Base-by-base conservation (phyloP, 345 rosid genomes). In the Nephelium lappaceum region DNA sequence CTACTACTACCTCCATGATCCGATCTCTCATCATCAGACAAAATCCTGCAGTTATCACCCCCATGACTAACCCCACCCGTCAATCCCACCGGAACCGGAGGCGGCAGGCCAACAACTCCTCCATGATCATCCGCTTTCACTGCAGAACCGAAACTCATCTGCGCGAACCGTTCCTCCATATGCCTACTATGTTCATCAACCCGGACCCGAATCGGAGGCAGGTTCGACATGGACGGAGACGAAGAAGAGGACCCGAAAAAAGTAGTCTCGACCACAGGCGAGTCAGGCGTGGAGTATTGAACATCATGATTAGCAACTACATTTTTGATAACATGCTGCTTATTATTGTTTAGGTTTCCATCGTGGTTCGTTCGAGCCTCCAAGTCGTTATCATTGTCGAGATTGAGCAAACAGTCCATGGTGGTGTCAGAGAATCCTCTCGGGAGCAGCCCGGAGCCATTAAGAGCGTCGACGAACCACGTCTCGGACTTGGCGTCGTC, bases 391-490 rank as follows among this genome's bases (percentile, higher is more conserved):
- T 79, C 84, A 15, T 21, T 71, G 19, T 88, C 91, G 38, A 91
- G 92, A 88, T 86, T 87, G 72, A 92, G 74, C 47, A 95, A 84
- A 69, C 83, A 83, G 4, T 81, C 86, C 71, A 86, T 74, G 64
- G 92, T 78, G 19, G 90, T 89, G 73, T 95, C 95, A 0, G 97
- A 93, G 39, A 83, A 65, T 43, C 92, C 89, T 11, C 93, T 85
- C 36, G 95, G 95, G 58, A 95, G 82, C 65, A 93, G 71, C 9
- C 89, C 85, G 0, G 95, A 82, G 23, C 88, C 91, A 77, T 93
- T 95, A 72, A 93, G 88, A 15, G 94, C 97, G 75, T 95, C 97
- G 4, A 93, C 89, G 71, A 95, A 92, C 98, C 97, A 95, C 0
- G 92, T 88, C 64, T 95, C 94, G 1, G 92, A 91, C 82, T 93